phyloP scores from a whole-genome alignment of 768 basidiomycete species.

The Rhodotorula sphaerocarpa region DNA sequence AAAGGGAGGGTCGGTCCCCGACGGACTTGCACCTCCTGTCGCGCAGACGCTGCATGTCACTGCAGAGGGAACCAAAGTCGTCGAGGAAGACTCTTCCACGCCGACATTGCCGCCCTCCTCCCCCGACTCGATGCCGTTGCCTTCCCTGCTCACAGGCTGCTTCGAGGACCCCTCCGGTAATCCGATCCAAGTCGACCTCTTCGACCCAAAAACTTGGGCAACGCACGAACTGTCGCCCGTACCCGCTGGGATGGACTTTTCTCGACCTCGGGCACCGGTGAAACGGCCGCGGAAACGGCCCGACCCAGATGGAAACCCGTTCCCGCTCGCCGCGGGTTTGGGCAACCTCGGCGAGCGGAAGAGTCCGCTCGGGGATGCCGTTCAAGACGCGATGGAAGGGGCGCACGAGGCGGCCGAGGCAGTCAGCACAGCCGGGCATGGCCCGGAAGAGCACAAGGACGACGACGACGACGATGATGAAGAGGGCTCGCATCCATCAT shows the following conservation, averaged over 20 bases:
- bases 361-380: neutral
- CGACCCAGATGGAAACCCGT: neutral
- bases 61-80: neutral
- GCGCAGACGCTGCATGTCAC: no score
- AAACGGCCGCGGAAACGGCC: neutral
- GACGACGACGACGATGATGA: neutral
- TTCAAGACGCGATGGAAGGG: neutral
- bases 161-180: slow-evolving; percentile 31
- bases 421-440: neutral
- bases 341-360: slow-evolving; percentile 16
- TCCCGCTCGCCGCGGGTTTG: neutral
- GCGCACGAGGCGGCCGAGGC: neutral
- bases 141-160: slow-evolving; percentile 17
- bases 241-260: slow-evolving; percentile 15
- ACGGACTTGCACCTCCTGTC: neutral
- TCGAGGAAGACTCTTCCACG: neutral
- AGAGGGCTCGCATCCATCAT: neutral
- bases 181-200: slow-evolving; percentile 25
- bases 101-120: neutral
- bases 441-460: neutral
- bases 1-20: no score
- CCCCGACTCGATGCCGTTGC: neutral
- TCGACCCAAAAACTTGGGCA: slow-evolving; percentile 19
- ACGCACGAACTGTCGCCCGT: slow-evolving; percentile 19
- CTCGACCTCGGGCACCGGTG: neutral